Base-by-base conservation (phyloP, 495 filamentous ascomycete genomes). In the Pseudomonodictys pantanalensis region DNA sequence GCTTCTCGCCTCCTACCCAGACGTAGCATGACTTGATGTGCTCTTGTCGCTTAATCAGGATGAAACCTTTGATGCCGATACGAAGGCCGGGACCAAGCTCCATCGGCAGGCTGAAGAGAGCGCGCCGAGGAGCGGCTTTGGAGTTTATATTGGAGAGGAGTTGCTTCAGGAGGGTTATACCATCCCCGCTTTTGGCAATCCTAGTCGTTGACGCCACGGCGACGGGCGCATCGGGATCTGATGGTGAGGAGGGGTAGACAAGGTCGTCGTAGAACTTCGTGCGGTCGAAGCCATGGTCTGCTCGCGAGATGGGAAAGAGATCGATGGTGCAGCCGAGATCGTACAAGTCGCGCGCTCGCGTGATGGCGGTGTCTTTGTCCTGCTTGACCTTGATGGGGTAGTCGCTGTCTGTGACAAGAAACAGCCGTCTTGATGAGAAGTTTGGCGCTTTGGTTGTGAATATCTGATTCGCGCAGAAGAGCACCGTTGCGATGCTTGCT, bases 341-440 rank as follows among this genome's bases (percentile, higher is more conserved):
- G 64, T 97, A 97, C 6, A 99, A 72, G 77, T 99, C 95, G 68
- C 93, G 93, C 23, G 93, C 95, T 32, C 91, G 83, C 2, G 91
- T 89, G 7, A 90, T 86, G 2, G 95, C 88, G 18, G 86, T 83
- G 38, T 86, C 88, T 35, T 84, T 86, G 20, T 86, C 71, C 6
- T 77, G 73, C 68, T 90, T 92, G 62, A 87, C 86, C 2, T 81
- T 75, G 1, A 72, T 90, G 5, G 95, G 93, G 69, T 91, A 81
- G 69, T 99, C 95, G 55, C 96, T 87, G 67, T 97, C 92, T 1
- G 95, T 96, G 54, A 99, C 91, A 58, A 99, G 84, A 73, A 99
- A 97, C 10, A 99, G 76, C 29, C 95, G 83, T 38, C 95, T 77
- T 0, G 93, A 97, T 22, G 90, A 84, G 70, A 97, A 97, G 66